Conservation (phyloP, 73 alveolate genomes). For the Paramecium pentaurelia region DNA sequence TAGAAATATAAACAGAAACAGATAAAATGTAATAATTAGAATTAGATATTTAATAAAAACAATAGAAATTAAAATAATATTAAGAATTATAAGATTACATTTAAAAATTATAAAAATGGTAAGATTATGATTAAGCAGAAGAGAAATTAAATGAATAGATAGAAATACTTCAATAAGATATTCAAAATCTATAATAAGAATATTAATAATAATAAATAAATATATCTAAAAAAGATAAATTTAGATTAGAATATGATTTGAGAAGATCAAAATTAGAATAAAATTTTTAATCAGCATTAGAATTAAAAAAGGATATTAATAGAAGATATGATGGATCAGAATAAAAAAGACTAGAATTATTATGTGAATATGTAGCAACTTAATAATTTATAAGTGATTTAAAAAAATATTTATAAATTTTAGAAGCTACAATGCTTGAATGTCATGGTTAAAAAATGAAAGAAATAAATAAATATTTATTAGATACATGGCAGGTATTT, state of each 20-base stretch:
- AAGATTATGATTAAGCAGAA: not conserved
- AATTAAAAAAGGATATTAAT: not conserved
- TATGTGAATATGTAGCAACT: not conserved
- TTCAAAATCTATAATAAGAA: not conserved
- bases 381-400: not conserved
- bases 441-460: slow-evolving; percentile 2
- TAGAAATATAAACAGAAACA: not conserved
- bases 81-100: not conserved
- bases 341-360: not conserved
- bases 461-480: not conserved
- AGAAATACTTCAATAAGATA: not conserved
- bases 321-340: slow-evolving; percentile 16
- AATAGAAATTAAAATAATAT: not conserved
- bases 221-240: not conserved
- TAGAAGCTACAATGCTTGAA: not conserved
- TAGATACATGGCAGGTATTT: not conserved
- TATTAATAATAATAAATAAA: not conserved
- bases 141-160: not conserved
- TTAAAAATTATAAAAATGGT: not conserved
- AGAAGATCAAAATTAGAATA: not conserved
- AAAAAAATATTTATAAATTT: not conserved
- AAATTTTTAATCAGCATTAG: not conserved
- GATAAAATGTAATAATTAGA: not conserved
- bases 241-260: not conserved
- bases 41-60: not conserved